These are phyloP conservation scores for Ceratocystis alfenasii DNA, from an alignment of 2,329 filamentous ascomycete species.

Conservation along the genomic window DNA sequence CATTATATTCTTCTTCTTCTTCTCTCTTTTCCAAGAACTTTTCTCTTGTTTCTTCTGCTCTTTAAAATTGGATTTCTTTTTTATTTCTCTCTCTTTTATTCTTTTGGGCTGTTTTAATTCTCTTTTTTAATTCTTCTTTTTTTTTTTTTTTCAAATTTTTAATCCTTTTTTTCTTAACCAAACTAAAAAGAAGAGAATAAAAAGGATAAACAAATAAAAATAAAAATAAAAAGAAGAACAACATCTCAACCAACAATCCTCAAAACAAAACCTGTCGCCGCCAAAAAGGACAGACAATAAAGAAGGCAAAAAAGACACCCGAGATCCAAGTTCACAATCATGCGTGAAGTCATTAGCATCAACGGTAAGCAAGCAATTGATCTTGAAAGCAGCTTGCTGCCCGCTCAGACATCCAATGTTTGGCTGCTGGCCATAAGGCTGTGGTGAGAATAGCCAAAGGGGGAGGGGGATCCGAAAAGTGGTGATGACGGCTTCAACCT, in stretches of 20 bases:
- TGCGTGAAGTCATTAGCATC: conserved; percentile 99
- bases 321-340: conserved; percentile 37
- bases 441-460: no score
- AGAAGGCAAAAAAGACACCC: neutral
- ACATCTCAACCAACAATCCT: neutral
- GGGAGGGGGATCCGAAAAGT: no score
- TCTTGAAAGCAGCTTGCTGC: no score
- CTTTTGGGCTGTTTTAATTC: conserved; percentile 26
- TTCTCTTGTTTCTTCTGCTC: conserved; percentile 4
- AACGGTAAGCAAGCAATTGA: conserved; percentile 58
- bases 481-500: no score
- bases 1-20: neutral
- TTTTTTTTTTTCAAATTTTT: conserved; percentile 23
- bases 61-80: conserved; percentile 7
- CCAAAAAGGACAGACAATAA: neutral
- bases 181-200: neutral
- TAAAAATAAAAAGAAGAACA: neutral
- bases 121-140: conserved; percentile 26
- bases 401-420: no score
- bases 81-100: conserved; percentile 27
- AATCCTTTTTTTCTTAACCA: conserved; percentile 15
- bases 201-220: conserved; percentile 4
- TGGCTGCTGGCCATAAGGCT: no score
- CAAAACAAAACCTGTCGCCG: no score
- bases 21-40: neutral